Evolutionary conservation across 2,329 filamentous ascomycete species (phyloP), one percentile per base, ranked within the genome.

Genomic region (Fusarium proliferatum): DNA sequence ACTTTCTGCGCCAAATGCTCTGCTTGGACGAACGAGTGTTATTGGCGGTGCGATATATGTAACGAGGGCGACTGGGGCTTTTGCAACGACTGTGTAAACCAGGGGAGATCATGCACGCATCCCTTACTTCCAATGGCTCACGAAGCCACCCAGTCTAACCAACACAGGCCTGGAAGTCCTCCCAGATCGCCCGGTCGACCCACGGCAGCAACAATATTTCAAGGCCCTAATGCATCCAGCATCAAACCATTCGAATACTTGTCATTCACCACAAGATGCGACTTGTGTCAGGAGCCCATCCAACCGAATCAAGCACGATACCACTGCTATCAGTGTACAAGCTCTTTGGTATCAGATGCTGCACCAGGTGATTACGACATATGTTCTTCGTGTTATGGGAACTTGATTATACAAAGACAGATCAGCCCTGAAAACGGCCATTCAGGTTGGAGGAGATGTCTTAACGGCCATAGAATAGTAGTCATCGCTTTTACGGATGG

Each of bases 41-140:
- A 94, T 82, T 98, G 95, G 96, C 91, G 93, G 71, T 98, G 96
- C 81, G 90, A 93, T 67, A 81, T 88, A 33, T 98, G 96, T 83
- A 97, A 97, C 77, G 91, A 96, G 71, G 96, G 94, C 9, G 95
- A 97, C 79, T 98, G 95, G 95, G 96, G 96, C 0, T 98, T 94
- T 80, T 98, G 96, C 83, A 94, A 95, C 76, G 85, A 88, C 68
- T 98, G 96, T 74, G 94, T 97, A 36, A 95, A 96, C 67, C 91
- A 92, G 80, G 95, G 94, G 21, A 88, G 88, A 67, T 93, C 91
- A 67, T 98, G 96, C 82, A 93, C 91, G 0, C 96, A 98, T 79
- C 87, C 93, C 11, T 86, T 98, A 2, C 85, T 97, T 2, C 94
- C 95, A 0, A 85, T 97, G 49, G 89, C 91, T 2, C 92, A 94